Conservation (phyloP, 768 basidiomycete genomes). For the Lactarius evosmus region DNA sequence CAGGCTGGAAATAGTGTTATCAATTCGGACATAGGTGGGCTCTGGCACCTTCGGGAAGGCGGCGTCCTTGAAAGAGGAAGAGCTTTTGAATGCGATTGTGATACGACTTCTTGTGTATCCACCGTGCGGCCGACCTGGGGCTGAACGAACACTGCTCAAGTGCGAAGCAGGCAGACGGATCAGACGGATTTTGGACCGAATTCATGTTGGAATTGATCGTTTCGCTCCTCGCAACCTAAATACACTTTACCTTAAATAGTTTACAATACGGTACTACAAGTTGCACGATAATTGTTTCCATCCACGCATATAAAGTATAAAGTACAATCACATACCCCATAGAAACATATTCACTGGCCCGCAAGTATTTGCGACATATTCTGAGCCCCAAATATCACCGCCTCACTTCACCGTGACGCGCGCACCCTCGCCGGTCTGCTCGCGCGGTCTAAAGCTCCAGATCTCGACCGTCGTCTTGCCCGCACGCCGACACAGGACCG, state of each 20-base stretch:
- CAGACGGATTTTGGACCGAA: neutral
- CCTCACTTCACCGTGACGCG: constrained; percentile 1
- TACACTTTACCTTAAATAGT: neutral
- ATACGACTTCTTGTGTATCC: too few relatives aligned
- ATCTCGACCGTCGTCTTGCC: constrained; percentile 88
- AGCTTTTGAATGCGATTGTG: too few relatives aligned
- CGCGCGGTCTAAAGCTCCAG: constrained; percentile 64
- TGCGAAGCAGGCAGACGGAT: too few relatives aligned
- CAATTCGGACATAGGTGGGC: too few relatives aligned
- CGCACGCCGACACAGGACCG: constrained; percentile 74
- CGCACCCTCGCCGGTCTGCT: constrained; percentile 16
- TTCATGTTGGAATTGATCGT: too few relatives aligned
- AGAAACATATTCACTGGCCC: neutral
- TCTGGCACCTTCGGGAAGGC: too few relatives aligned
- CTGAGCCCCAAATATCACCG: neutral
- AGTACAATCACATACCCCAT: neutral
- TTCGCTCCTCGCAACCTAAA: too few relatives aligned
- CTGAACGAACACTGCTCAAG: too few relatives aligned
- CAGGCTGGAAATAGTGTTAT: too few relatives aligned
- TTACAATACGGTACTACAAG: neutral
- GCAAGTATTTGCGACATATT: neutral
- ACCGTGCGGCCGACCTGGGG: too few relatives aligned
- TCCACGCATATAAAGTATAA: neutral
- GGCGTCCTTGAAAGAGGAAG: too few relatives aligned
- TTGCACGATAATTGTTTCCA: neutral